phyloP scores from a whole-genome alignment of 768 basidiomycete genomes.

The Clitopilus passeckerianus region DNA sequence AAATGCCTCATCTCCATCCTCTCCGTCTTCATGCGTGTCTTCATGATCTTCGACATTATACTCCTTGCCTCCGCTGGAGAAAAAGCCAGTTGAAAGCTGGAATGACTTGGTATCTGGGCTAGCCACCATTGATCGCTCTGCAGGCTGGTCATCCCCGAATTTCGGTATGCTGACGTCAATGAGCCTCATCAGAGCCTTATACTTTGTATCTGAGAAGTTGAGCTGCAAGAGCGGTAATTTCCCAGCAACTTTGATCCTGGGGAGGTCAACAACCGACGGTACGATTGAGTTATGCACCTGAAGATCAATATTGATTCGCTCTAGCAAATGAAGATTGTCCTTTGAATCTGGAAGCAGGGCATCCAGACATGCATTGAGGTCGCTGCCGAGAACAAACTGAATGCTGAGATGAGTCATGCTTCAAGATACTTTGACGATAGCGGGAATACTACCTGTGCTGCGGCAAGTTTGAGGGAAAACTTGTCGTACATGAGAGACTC shows the following conservation, averaged over 20 bases:
- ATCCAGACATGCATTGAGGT: slow-evolving; percentile 74
- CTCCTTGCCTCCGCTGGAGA: slow-evolving; percentile 49
- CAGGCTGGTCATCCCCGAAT: slow-evolving; percentile 42
- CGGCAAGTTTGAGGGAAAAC: slow-evolving; percentile 72
- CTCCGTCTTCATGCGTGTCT: slow-evolving; percentile 27
- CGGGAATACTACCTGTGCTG: slow-evolving; percentile 69
- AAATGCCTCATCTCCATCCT: slow-evolving; percentile 45
- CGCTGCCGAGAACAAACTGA: slow-evolving; percentile 87
- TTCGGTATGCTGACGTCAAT: slow-evolving; percentile 88
- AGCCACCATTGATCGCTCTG: slow-evolving; percentile 10
- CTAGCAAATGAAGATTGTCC: slow-evolving; percentile 79
- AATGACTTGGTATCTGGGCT: slow-evolving; percentile 30
- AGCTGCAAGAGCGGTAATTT: slow-evolving; percentile 82
- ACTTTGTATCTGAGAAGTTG: slow-evolving; percentile 88
- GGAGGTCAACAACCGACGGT: slow-evolving; percentile 72
- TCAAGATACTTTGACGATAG: not conserved
- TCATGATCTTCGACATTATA: slow-evolving; percentile 52
- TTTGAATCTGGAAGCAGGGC: slow-evolving; percentile 59
- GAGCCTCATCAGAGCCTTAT: slow-evolving; percentile 87
- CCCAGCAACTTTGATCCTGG: slow-evolving; percentile 88
- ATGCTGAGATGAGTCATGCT: slow-evolving; percentile 15
- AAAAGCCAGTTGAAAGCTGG: slow-evolving; percentile 51
- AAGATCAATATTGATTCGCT: slow-evolving; percentile 87
- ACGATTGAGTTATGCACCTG: slow-evolving; percentile 92
- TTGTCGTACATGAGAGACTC: slow-evolving; percentile 97